phyloP scores from a whole-genome alignment of 2,329 filamentous ascomycete genomes.

The Neonectria coccinea region DNA sequence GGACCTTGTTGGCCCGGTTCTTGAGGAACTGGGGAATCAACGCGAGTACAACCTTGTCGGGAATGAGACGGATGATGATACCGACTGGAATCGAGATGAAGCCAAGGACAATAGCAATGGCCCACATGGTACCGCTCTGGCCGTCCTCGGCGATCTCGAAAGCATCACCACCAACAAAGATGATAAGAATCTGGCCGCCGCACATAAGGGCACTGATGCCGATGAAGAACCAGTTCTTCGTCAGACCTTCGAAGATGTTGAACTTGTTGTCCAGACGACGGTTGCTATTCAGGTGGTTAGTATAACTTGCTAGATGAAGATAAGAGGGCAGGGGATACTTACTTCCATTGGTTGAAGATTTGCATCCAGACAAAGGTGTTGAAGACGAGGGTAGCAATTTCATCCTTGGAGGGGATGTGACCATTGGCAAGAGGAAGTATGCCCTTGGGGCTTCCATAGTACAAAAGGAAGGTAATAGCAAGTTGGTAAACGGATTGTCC shows the following conservation, averaged over 20 bases:
- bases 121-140: slow-evolving; percentile 85
- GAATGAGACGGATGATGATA: slow-evolving; percentile 82
- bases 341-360: slow-evolving; percentile 98
- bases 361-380: slow-evolving; percentile 99
- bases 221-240: slow-evolving; percentile 89
- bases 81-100: slow-evolving; percentile 88
- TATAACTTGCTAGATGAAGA: not conserved
- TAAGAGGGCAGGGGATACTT: slow-evolving; percentile 54
- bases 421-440: slow-evolving; percentile 62
- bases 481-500: slow-evolving; percentile 93
- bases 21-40: slow-evolving; percentile 67
- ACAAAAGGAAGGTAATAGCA: slow-evolving; percentile 80
- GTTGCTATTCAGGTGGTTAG: slow-evolving; percentile 66
- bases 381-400: slow-evolving; percentile 87
- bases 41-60: slow-evolving; percentile 73
- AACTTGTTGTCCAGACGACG: slow-evolving; percentile 93
- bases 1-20: slow-evolving; percentile 59
- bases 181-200: slow-evolving; percentile 88
- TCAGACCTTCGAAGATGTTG: slow-evolving; percentile 93
- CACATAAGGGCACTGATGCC: slow-evolving; percentile 88
- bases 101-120: slow-evolving; percentile 84
- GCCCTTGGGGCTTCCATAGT: slow-evolving; percentile 73
- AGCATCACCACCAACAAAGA: slow-evolving; percentile 85
- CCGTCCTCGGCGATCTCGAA: slow-evolving; percentile 75
- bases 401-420: slow-evolving; percentile 50